A percentile compares a stretch with the other conserved stretches of the same genome.
Conservation (phyloP, 371 early-diverging fungal species). For the Mucor saturninus region DNA sequence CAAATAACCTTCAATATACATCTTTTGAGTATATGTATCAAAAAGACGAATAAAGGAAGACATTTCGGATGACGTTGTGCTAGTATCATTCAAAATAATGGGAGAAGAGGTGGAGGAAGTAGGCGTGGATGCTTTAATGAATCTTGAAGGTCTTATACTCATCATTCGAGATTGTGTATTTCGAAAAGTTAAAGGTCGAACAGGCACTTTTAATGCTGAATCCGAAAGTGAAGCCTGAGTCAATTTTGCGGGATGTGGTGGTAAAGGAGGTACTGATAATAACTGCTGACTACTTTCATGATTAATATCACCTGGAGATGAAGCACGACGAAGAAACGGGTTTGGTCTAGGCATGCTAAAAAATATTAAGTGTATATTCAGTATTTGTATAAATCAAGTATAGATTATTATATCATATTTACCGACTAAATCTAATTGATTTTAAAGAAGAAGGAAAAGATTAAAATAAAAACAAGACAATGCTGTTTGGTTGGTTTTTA, state of each 20-base stretch:
- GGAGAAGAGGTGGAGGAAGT: slow-evolving; percentile 20
- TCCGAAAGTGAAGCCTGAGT: slow-evolving; percentile 32
- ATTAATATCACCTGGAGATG: slow-evolving; percentile 31
- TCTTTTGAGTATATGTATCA: slow-evolving; percentile 64
- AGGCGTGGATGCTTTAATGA: slow-evolving; percentile 31
- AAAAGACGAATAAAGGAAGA: slow-evolving; percentile 46
- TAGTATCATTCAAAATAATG: slow-evolving; percentile 11
- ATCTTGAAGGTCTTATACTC: slow-evolving; percentile 34
- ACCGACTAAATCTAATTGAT: not conserved
- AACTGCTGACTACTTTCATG: slow-evolving; percentile 6
- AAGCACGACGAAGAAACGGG: slow-evolving; percentile 37
- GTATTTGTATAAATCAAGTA: too few relatives aligned
- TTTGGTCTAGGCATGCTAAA: slow-evolving; percentile 32
- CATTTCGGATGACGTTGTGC: slow-evolving; percentile 25
- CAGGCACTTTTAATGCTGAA: slow-evolving; percentile 28
- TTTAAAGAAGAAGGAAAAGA: slow-evolving; percentile 1
- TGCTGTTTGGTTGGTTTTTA: not conserved
- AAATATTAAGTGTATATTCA: not conserved
- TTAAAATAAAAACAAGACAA: slow-evolving; percentile 1
- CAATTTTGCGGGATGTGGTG: slow-evolving; percentile 25
- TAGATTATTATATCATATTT: not conserved
- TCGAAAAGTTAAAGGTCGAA: slow-evolving; percentile 17
- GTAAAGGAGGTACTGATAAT: slow-evolving; percentile 18
- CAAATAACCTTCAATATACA: slow-evolving; percentile 73
- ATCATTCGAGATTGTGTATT: slow-evolving; percentile 25